These are phyloP conservation scores for Metarhizium anisopliae DNA, from an alignment of 2,329 filamentous ascomycete species.

Conservation along the genomic window DNA sequence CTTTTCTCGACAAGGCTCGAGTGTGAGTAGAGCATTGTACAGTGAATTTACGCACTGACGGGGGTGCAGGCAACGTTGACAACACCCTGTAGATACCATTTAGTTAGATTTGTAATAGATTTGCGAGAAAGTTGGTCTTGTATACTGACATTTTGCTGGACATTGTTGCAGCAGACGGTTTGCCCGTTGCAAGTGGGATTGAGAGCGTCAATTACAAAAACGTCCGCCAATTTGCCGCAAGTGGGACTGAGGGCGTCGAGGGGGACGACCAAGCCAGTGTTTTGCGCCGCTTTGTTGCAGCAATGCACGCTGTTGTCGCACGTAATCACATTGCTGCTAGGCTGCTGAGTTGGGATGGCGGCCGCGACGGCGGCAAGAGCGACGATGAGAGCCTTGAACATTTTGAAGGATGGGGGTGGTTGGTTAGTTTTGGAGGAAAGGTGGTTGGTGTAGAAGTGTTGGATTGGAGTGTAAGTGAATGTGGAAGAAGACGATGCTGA, in stretches of 20 bases:
- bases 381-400: not conserved
- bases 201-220: too few relatives aligned
- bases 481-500: not conserved
- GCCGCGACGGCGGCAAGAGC: not conserved
- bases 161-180: not conserved
- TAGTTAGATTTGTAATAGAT: not conserved
- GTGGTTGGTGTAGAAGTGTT: not conserved
- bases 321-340: too few relatives aligned
- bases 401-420: not conserved
- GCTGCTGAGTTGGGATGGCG: not conserved
- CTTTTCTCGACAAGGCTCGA: not conserved
- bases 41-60: not conserved
- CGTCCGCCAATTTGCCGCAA: too few relatives aligned
- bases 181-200: rapidly evolving
- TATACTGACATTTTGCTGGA: not conserved
- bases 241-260: not conserved
- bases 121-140: too few relatives aligned
- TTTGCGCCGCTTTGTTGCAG: not conserved
- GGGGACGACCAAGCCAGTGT: not conserved
- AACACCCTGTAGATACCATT: not conserved
- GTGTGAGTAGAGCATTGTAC: not conserved
- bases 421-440: not conserved
- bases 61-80: not conserved
- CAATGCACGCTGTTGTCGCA: not conserved
- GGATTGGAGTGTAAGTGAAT: not conserved